Conservation (phyloP, 1,284 basidiomycete genomes). For the Fomitopsis palustris region DNA sequence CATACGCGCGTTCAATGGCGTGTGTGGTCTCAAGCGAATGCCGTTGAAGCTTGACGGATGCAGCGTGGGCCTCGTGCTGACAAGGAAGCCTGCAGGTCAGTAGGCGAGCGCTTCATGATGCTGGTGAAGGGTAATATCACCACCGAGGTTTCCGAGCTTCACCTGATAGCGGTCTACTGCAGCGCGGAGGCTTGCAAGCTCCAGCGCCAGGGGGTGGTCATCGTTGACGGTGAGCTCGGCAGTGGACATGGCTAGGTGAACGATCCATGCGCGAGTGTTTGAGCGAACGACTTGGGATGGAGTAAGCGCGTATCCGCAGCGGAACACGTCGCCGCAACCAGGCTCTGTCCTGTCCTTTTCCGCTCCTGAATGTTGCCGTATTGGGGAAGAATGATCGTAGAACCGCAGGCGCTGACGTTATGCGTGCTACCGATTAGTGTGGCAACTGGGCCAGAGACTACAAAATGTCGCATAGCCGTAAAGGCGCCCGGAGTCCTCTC, state of each 20-base stretch:
- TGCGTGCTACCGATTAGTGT: background rate
- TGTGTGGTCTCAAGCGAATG: conserved; percentile 52
- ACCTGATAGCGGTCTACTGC: conserved; percentile 69
- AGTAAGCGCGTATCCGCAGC: background rate
- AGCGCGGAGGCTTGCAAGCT: conserved; percentile 60
- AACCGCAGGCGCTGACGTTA: background rate
- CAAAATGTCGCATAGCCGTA: background rate
- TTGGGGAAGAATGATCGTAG: background rate
- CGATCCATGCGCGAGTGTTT: background rate
- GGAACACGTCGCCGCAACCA: background rate
- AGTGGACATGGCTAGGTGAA: conserved; percentile 11
- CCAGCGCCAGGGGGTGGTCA: conserved; percentile 63
- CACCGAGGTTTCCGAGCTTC: conserved; percentile 16
- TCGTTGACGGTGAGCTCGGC: conserved; percentile 24
- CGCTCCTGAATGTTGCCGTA: background rate
- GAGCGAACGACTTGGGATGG: background rate
- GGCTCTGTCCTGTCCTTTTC: background rate
- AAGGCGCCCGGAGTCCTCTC: background rate
- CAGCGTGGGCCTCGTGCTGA: conserved; percentile 64
- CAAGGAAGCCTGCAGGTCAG: conserved; percentile 24
- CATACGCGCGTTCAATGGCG: conserved; percentile 43
- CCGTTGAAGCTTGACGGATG: conserved; percentile 63
- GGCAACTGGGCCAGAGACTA: background rate
- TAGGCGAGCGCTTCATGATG: conserved; percentile 21
- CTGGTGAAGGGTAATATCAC: conserved; percentile 11